phyloP scores from a whole-genome alignment of 768 basidiomycete genomes.

The Psilocybe azurescens region DNA sequence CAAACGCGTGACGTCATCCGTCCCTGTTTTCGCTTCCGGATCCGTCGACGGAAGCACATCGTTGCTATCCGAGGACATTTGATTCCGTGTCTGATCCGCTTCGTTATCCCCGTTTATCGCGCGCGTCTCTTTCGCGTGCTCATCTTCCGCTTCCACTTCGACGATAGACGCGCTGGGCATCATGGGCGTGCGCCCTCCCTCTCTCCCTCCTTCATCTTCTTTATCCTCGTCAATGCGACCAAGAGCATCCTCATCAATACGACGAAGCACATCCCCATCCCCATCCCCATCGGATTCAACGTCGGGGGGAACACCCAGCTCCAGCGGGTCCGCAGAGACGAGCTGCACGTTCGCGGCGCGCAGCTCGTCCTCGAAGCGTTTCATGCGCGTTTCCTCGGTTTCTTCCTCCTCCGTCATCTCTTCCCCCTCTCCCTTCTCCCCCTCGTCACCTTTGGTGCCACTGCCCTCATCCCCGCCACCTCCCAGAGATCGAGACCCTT shows the following conservation, averaged over 20 bases:
- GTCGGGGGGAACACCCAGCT: slow-evolving; percentile 14
- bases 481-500: background rate
- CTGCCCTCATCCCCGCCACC: background rate
- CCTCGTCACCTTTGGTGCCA: background rate
- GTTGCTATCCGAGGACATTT: background rate
- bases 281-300: too few relatives aligned
- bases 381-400: background rate
- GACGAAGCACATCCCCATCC: too few relatives aligned
- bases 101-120: too few relatives aligned
- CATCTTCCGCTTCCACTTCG: slow-evolving; percentile 26
- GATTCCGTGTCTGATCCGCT: slow-evolving; percentile 21
- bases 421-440: background rate
- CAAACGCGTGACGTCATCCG: background rate
- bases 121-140: too few relatives aligned
- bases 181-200: background rate
- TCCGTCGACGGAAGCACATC: slow-evolving; percentile 14
- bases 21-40: slow-evolving; percentile 9
- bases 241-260: background rate
- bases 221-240: background rate
- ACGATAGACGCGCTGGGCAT: background rate
- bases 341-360: slow-evolving; percentile 36
- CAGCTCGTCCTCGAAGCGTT: slow-evolving; percentile 9
- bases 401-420: slow-evolving; percentile 4
- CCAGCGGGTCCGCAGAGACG: slow-evolving; percentile 18
- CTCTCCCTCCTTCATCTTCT: background rate